A percentile compares a stretch with the other conserved stretches of the same genome.
Conservation (phyloP, 495 filamentous ascomycete species). For the Cudoniella acicularis region DNA sequence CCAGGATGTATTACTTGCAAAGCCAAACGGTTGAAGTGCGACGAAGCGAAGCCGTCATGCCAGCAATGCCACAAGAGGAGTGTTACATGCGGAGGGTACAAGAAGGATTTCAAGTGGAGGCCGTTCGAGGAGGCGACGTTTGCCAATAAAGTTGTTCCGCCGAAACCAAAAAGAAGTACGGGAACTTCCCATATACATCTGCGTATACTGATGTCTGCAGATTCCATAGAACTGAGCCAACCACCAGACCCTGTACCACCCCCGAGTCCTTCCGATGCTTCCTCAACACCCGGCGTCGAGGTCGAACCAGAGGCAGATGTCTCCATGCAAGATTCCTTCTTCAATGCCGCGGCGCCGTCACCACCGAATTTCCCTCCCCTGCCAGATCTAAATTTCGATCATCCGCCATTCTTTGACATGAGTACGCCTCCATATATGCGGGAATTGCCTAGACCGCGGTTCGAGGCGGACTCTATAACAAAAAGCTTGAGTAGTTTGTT, state of each 20-base stretch:
- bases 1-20: slow-evolving; percentile 80
- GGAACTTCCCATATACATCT: neutral
- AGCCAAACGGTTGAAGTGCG: slow-evolving; percentile 76
- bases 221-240: slow-evolving; percentile 10
- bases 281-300: slow-evolving; percentile 18
- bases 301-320: slow-evolving; percentile 9
- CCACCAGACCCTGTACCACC: slow-evolving; percentile 14
- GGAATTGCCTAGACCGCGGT: slow-evolving; percentile 19
- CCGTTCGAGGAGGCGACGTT: slow-evolving; percentile 68
- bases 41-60: slow-evolving; percentile 73
- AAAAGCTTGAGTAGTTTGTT: slow-evolving; percentile 31
- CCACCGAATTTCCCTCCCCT: slow-evolving; percentile 10
- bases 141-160: slow-evolving; percentile 39
- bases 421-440: slow-evolving; percentile 22
- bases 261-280: slow-evolving; percentile 21
- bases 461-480: slow-evolving; percentile 23
- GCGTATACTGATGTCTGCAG: slow-evolving; percentile 15
- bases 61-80: slow-evolving; percentile 68
- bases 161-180: slow-evolving; percentile 50
- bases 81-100: slow-evolving; percentile 73
- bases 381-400: slow-evolving; percentile 19
- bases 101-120: slow-evolving; percentile 82
- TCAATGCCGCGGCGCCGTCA: slow-evolving; percentile 18
- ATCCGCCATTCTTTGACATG: slow-evolving; percentile 26
- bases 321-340: slow-evolving; percentile 23